phyloP scores from a whole-genome alignment of 345 rosid species.

The Jatropha curcas region DNA sequence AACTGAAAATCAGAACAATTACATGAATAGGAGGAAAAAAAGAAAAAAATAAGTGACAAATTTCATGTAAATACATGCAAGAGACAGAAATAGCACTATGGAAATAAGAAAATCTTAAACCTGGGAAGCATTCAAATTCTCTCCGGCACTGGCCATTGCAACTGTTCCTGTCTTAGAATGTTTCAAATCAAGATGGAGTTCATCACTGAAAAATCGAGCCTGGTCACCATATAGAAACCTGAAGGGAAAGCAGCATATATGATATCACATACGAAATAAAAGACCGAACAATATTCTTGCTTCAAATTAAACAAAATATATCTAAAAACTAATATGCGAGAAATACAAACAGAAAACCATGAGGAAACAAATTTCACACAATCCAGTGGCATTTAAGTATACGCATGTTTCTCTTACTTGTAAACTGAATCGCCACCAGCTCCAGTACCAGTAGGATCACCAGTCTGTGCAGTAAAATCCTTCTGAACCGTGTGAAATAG shows the following conservation, averaged over 20 bases:
- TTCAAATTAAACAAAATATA: neutral
- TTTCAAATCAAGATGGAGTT: slow-evolving; percentile 83
- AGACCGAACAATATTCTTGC: neutral
- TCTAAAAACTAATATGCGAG: neutral
- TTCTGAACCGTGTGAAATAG: slow-evolving; percentile 86
- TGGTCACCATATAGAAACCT: slow-evolving; percentile 87
- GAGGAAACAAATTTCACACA: neutral
- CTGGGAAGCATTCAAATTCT: slow-evolving; percentile 98
- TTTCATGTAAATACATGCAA: neutral
- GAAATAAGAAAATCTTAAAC: slow-evolving; percentile 31
- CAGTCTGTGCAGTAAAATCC: slow-evolving; percentile 80
- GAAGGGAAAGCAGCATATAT: slow-evolving; percentile 21
- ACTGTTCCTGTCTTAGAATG: slow-evolving; percentile 81
- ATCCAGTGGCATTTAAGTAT: neutral
- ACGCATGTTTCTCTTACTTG: slow-evolving; percentile 47
- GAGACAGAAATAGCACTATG: neutral
- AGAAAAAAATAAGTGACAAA: neutral
- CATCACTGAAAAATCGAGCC: slow-evolving; percentile 85
- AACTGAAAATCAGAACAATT: slow-evolving; percentile 52
- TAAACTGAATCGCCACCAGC: slow-evolving; percentile 84
- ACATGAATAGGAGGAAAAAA: slow-evolving; percentile 14
- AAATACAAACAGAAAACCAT: neutral
- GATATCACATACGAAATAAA: slow-evolving; percentile 7
- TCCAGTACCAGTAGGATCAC: slow-evolving; percentile 87
- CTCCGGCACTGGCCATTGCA: slow-evolving; percentile 98